phyloP scores from a whole-genome alignment of 148 eudicot species.

The Rhododendron henanense region DNA sequence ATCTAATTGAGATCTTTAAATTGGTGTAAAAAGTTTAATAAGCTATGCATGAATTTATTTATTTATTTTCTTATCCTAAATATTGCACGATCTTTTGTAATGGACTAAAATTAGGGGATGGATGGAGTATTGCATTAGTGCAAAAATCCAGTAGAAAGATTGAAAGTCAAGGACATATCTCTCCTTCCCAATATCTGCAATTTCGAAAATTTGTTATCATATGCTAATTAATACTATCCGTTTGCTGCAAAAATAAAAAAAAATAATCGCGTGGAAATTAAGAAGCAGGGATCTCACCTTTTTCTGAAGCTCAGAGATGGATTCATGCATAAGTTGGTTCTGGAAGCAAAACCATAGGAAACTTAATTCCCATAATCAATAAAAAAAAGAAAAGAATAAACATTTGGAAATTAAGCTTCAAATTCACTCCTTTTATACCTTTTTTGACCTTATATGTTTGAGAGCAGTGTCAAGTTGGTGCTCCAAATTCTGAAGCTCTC shows the following conservation, averaged over 20 bases:
- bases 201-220: too few species aligned
- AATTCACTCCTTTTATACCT: slow-evolving; percentile 31
- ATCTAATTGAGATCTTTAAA: too few species aligned
- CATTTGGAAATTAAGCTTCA: background rate
- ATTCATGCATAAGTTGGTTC: slow-evolving; percentile 47
- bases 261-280: background rate
- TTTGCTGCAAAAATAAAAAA: background rate
- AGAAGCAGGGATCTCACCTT: slow-evolving; percentile 21
- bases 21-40: too few species aligned
- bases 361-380: background rate
- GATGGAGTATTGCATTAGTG: background rate
- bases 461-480: slow-evolving; percentile 63
- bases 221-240: too few species aligned
- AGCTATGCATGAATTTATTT: too few species aligned
- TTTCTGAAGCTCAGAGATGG: slow-evolving; percentile 46
- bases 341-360: slow-evolving; percentile 10
- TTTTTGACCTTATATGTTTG: slow-evolving; percentile 45
- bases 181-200: too few species aligned
- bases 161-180: too few species aligned
- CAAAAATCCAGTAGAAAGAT: too few species aligned
- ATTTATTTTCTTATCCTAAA: too few species aligned
- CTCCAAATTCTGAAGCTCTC: slow-evolving; percentile 74
- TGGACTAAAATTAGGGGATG: background rate
- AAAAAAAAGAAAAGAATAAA: background rate
- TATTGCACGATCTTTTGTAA: too few species aligned